phyloP scores from a whole-genome alignment of 805 yeast genomes.

The Limtongozyma cylindracea region DNA sequence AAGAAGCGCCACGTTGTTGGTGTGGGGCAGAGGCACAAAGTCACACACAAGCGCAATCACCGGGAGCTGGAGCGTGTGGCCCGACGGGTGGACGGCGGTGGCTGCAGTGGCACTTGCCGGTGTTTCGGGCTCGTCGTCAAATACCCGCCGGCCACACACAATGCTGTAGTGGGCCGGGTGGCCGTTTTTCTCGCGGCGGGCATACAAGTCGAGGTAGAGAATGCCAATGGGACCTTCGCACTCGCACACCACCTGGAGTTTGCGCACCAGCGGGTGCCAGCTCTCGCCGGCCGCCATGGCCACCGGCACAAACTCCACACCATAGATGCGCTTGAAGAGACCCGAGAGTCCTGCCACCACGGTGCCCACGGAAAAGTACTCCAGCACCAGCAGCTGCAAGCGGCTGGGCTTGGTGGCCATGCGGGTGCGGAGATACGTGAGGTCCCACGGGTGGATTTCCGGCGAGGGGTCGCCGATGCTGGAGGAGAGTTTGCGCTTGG shows the following conservation, averaged over 20 bases:
- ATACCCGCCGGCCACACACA: no score
- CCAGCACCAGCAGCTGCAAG: constrained; percentile 15
- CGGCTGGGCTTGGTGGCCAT: constrained; percentile 2
- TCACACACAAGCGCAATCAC: constrained; percentile 79
- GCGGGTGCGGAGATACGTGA: constrained; percentile 24
- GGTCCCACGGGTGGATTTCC: constrained; percentile 99
- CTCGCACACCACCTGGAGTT: constrained; percentile 46
- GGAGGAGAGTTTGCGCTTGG: no score
- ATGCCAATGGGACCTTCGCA: constrained; percentile 33
- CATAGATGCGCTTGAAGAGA: constrained; percentile 47
- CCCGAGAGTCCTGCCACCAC: constrained; percentile 65
- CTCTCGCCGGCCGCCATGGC: constrained; percentile 47
- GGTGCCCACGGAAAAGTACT: constrained; percentile 65
- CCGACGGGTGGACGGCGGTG: constrained; percentile 14
- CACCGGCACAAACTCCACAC: constrained; percentile 48
- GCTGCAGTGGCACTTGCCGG: constrained; percentile 5
- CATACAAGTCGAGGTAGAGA: constrained; percentile 72
- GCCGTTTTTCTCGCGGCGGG: constrained; percentile 33
- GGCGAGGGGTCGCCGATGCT: no score
- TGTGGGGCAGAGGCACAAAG: constrained; percentile 37
- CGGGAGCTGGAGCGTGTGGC: constrained; percentile 51
- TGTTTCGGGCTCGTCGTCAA: constrained; percentile 58
- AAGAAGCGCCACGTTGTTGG: no score
- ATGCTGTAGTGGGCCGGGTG: constrained; percentile 93
- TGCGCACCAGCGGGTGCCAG: constrained; percentile 70